These are phyloP conservation scores for Lactifluus echinatus DNA, from an alignment of 768 basidiomycete genomes.

Conservation along the genomic window DNA sequence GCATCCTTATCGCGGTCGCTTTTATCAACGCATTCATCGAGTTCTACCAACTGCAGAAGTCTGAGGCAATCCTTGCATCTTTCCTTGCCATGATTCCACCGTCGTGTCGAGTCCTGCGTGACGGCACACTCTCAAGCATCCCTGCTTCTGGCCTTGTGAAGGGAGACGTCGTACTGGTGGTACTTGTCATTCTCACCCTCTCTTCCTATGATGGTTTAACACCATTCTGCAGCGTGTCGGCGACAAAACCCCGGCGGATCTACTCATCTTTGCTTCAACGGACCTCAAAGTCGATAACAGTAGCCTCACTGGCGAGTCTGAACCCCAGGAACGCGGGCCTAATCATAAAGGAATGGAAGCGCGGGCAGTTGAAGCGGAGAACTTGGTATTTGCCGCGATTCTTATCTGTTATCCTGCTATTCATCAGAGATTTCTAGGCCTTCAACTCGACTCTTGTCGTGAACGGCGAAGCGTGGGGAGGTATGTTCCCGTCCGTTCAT, in stretches of 20 bases:
- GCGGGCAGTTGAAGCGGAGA: slow-evolving; percentile 57
- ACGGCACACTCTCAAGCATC: slow-evolving; percentile 43
- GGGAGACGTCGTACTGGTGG: slow-evolving; percentile 57
- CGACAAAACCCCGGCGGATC: slow-evolving; percentile 65
- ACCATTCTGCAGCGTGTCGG: slow-evolving; percentile 41
- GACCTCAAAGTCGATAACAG: slow-evolving; percentile 68
- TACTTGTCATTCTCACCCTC: slow-evolving; percentile 25
- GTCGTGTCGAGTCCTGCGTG: slow-evolving; percentile 53
- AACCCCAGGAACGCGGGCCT: slow-evolving; percentile 52
- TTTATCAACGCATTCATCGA: slow-evolving; percentile 66
- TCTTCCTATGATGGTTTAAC: background rate
- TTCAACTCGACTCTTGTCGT: slow-evolving; percentile 64
- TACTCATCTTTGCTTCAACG: slow-evolving; percentile 47
- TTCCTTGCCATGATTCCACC: slow-evolving; percentile 72
- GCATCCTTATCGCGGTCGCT: slow-evolving; percentile 57
- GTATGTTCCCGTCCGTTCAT: slow-evolving; percentile 31
- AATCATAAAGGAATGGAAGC: slow-evolving; percentile 36
- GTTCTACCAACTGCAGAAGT: slow-evolving; percentile 64
- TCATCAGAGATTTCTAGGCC: slow-evolving; percentile 31
- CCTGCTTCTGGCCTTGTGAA: slow-evolving; percentile 57
- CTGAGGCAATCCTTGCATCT: slow-evolving; percentile 61
- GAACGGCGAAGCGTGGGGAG: slow-evolving; percentile 64
- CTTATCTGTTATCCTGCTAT: background rate
- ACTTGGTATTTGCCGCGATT: slow-evolving; percentile 35
- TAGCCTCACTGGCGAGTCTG: slow-evolving; percentile 62